phyloP scores from a whole-genome alignment of 1,139 yeast genomes.

The Pichia sp. region DNA sequence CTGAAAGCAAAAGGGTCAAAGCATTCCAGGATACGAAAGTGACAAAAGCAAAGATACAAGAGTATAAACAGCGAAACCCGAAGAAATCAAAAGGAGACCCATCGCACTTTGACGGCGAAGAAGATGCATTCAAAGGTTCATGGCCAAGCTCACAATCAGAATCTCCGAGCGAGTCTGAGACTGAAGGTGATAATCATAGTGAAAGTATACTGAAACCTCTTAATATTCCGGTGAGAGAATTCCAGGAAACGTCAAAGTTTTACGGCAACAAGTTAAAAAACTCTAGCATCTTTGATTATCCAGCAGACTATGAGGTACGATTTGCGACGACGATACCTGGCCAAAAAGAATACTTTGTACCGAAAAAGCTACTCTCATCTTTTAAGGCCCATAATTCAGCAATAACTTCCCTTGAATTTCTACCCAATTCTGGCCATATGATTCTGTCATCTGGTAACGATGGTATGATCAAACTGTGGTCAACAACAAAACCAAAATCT shows the following conservation, averaged over 20 bases:
- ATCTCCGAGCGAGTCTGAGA: neutral
- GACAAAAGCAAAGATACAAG: conserved; percentile 17
- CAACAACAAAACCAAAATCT: conserved; percentile 49
- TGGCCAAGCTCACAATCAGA: conserved; percentile 42
- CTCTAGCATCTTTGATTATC: conserved; percentile 35
- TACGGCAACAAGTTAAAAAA: conserved; percentile 38
- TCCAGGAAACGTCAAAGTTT: conserved; percentile 10
- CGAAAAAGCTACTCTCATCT: conserved; percentile 51
- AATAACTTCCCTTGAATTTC: conserved; percentile 51
- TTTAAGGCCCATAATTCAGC: conserved; percentile 44
- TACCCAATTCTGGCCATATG: conserved; percentile 71
- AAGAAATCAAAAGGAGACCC: conserved; percentile 32
- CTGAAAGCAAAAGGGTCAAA: conserved; percentile 11
- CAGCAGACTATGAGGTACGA: conserved; percentile 29
- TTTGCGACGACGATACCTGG: conserved; percentile 40
- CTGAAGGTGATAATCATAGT: conserved; percentile 9
- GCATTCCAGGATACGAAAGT: conserved; percentile 14
- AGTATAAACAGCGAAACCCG: conserved; percentile 17
- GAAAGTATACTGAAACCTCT: conserved; percentile 7
- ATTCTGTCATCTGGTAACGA: conserved; percentile 78
- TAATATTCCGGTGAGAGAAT: conserved; percentile 14
- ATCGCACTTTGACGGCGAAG: conserved; percentile 32
- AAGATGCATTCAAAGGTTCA: conserved; percentile 44
- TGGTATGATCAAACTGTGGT: conserved; percentile 61
- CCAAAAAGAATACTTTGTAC: conserved; percentile 58